These are phyloP conservation scores for Elaeagnus macrophylla DNA, from an alignment of 306 rosid species.

Conservation along the genomic window DNA sequence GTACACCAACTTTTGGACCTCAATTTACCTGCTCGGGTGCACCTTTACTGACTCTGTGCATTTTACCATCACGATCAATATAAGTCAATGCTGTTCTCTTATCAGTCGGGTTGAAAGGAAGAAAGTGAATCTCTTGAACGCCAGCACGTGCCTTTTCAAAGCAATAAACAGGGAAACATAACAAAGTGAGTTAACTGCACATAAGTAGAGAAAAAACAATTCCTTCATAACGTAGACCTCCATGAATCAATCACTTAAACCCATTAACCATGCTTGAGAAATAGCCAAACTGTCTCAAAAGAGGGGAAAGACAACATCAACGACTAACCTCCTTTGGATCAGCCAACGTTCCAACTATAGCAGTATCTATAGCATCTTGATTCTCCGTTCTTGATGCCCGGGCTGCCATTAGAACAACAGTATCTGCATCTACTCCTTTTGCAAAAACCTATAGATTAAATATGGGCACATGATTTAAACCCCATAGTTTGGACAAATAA, in stretches of 20 bases:
- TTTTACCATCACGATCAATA: slow-evolving; percentile 65
- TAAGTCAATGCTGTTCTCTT: slow-evolving; percentile 97
- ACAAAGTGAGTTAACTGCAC: neutral
- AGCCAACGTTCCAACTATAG: slow-evolving; percentile 94
- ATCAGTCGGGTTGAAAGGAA: slow-evolving; percentile 96
- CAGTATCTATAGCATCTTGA: slow-evolving; percentile 94
- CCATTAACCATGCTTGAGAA: neutral
- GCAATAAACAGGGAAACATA: slow-evolving; percentile 14
- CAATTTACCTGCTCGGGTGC: slow-evolving; percentile 90
- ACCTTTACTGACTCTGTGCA: slow-evolving; percentile 98
- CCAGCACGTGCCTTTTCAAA: slow-evolving; percentile 77
- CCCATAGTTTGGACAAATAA: neutral
- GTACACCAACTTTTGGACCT: slow-evolving; percentile 1
- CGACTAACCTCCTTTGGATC: slow-evolving; percentile 87
- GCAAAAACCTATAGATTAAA: slow-evolving; percentile 54
- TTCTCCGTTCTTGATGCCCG: slow-evolving; percentile 89
- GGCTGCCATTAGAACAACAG: slow-evolving; percentile 95
- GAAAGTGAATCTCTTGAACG: slow-evolving; percentile 88
- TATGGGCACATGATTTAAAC: slow-evolving; percentile 15
- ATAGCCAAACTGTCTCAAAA: neutral
- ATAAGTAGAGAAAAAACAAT: neutral
- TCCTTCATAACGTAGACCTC: neutral
- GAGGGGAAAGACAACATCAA: neutral
- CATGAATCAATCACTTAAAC: neutral
- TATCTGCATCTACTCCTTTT: slow-evolving; percentile 85